Base-by-base conservation (phyloP, 2,329 filamentous ascomycete species). In the Diaporthe eres region DNA sequence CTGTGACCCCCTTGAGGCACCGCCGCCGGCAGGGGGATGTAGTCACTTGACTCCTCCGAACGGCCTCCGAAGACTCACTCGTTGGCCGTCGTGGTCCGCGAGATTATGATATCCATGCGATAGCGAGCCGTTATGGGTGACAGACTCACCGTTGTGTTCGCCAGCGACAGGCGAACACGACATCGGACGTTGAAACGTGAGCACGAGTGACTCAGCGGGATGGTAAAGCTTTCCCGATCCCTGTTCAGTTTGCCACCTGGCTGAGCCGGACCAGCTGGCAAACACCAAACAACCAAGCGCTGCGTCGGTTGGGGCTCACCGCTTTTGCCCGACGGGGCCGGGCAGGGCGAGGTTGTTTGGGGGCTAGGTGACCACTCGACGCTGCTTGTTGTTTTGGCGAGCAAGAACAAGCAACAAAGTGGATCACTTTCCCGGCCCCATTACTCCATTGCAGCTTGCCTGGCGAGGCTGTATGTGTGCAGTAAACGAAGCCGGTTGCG, bases 211-310 rank as follows among this genome's bases (percentile, higher is more conserved):
- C 73, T 74, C 73, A 74, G 53, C 63, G 63, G 49, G n/a, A 55
- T 31, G 31, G 49, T 9, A 25, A 44, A 25, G 34, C 25, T 37
- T 10, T 25, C 3, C 34, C 17, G 71, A 72, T 25, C 71, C 71
- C 57, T 72, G 71, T 15, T 42, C 34, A n/a, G 4, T 71, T 71
- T 42, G 65, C 73, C 73, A 74, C 73, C 73, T 74, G 73, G 73
- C 44, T 51, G 19, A n/a, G 71, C 42, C 49, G 34, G 60, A 37
- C 73, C 73, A 71, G 73, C 73, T 74, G 73, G 73, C 60, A 61
- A 53, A 44, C 49, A 44, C 49, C 34, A 34, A 15, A 31, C 39
- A 44, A 51, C 22, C 70, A 53, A 31, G 60, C 15, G 25, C 34
- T 63, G 19, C 10, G 17, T 9, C 28, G 25, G 31, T 31, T 39